A percentile compares a stretch with the other conserved stretches of the same genome.
Conservation (phyloP, 306 rosid species). For the Rosa chinensis region DNA sequence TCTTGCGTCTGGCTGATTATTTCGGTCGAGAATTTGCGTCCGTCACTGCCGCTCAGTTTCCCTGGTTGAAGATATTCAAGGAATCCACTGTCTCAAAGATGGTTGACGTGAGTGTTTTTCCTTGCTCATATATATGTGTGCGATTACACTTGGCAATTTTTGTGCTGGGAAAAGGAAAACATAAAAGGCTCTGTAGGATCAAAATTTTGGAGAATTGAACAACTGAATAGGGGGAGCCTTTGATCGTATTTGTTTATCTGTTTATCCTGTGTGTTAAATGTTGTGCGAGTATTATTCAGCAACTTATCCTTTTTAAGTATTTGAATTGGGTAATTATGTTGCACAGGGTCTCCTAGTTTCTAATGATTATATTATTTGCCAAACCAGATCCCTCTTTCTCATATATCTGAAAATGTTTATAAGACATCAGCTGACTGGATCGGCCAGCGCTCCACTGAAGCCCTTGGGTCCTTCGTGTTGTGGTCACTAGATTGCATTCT, state of each 20-base stretch:
- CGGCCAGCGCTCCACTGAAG: slow-evolving; percentile 47
- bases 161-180: too few relatives aligned
- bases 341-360: neutral
- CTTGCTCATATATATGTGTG: neutral
- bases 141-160: too few relatives aligned
- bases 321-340: neutral
- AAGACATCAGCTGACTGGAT: slow-evolving; percentile 71
- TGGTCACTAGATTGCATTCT: slow-evolving; percentile 70
- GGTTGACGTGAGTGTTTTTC: slow-evolving; percentile 59
- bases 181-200: neutral
- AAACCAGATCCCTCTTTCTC: slow-evolving; percentile 62
- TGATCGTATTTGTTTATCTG: neutral
- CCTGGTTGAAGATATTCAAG: slow-evolving; percentile 73
- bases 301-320: neutral
- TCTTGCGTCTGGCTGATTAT: slow-evolving; percentile 77
- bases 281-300: neutral
- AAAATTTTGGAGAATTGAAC: neutral
- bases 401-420: slow-evolving; percentile 56
- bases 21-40: slow-evolving; percentile 64
- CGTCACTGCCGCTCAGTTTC: slow-evolving; percentile 65
- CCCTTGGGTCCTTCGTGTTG: slow-evolving; percentile 56
- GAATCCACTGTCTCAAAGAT: slow-evolving; percentile 56
- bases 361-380: slow-evolving; percentile 8
- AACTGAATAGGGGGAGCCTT: neutral
- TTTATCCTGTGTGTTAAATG: too few relatives aligned